Percentiles rank a stretch among this genome's conserved stretches.
Conservation (phyloP, 139 green algal genomes). For the Zygnema cylindricum region DNA sequence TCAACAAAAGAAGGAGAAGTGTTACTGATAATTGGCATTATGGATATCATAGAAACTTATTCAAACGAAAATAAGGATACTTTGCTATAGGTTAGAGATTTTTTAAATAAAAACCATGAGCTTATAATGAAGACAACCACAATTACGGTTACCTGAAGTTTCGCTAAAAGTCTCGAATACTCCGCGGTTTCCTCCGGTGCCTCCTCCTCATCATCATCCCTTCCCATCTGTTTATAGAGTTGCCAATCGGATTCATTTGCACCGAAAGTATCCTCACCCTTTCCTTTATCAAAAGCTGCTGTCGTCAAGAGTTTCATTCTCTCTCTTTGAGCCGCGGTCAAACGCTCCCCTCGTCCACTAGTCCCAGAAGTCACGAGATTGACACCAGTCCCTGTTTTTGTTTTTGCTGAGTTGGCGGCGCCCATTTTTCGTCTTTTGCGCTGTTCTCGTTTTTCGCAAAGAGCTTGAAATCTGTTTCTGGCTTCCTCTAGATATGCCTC, state of each 20-base stretch:
- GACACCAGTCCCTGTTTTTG: background rate
- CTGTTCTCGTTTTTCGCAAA: conserved; percentile 24
- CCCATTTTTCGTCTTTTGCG: conserved; percentile 46
- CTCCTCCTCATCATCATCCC: conserved; percentile 17
- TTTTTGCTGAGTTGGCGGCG: background rate
- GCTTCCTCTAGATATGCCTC: conserved; percentile 47
- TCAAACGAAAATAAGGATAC: no score
- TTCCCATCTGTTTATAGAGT: conserved; percentile 50
- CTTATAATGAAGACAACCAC: background rate
- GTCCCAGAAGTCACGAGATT: background rate
- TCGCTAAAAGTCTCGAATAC: background rate
- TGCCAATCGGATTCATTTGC: conserved; percentile 53
- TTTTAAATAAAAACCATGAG: no score
- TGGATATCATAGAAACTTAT: no score
- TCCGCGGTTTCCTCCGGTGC: conserved; percentile 31
- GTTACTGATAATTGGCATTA: no score
- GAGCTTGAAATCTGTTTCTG: background rate
- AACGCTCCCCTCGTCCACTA: conserved; percentile 28
- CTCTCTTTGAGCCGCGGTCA: conserved; percentile 53
- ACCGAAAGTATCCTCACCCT: conserved; percentile 58
- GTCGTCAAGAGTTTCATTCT: conserved; percentile 50
- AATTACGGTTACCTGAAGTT: background rate
- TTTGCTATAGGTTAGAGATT: no score
- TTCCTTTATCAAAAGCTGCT: conserved; percentile 59
- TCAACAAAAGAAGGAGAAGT: no score